Evolutionary conservation across 176 grass and related monocot species (phyloP), one percentile per base, ranked within the genome.

Genomic region (Aegilops longissima): DNA sequence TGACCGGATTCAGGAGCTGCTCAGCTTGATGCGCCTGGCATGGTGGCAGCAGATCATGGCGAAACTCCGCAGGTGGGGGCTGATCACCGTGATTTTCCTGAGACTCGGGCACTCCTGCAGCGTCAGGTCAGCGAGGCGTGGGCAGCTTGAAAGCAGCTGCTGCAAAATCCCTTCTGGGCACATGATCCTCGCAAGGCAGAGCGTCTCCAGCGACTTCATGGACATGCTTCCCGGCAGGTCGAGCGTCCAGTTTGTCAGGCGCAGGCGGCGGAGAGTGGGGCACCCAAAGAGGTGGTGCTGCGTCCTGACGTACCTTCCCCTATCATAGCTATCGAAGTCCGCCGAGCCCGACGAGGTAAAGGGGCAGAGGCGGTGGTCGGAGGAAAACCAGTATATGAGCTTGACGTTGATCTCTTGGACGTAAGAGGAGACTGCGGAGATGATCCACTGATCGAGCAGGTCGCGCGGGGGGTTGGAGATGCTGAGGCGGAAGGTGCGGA

Each of bases 1-100:
- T 12, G 40, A 66, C 27, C 3, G 39, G 1, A 77, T 40, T 61
- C 39, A 4, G 8, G 8, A 0, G 1, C 72, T 17, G 6, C 6
- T 8, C 4, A 85, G 38, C 36, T 52, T 13, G 72, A 85, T 9
- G 59, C 11, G 16, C 12, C 1, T 30, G 72, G 61, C 72, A 8
- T 76, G 59, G 72, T 85, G 83, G 83, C 83, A 77, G 72, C 61
- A 85, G 27, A 33, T 9, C 27, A 85, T 23, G 72, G 59, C 2
- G 29, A 85, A 77, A 2, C 83, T 49, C 24, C n/a, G 10, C 36
- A 84, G 73, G 61, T 18, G 6, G 1, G 35, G 9, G 59, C 70
- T 65, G 39, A 38, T 6, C 3, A 84, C 58, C 0, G 27, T 21
- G 18, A 85, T 17, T 8, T 34, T 20, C 1, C 0, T 76, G 3